phyloP scores from a whole-genome alignment of 2,329 filamentous ascomycete genomes.

The Phialophora chinensis region DNA sequence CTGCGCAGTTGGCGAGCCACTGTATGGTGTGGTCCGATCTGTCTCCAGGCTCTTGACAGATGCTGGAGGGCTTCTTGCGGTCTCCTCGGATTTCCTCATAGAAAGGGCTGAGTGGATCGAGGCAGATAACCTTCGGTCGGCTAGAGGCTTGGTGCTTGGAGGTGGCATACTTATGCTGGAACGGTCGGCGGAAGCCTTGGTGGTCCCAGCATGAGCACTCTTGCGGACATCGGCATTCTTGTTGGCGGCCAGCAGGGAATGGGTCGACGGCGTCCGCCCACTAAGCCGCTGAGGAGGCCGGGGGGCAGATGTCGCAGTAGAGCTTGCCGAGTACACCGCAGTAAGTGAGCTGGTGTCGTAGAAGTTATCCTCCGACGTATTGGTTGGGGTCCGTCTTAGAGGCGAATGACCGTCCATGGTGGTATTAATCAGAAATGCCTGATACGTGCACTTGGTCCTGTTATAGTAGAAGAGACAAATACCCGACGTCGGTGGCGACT shows the following conservation, averaged over 20 bases:
- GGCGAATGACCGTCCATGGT: constrained; percentile 31
- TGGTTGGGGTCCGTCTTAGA: constrained; percentile 31
- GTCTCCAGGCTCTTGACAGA: constrained; percentile 45
- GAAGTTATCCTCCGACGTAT: constrained; percentile 30
- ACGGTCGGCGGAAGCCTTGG: constrained; percentile 63
- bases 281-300: constrained; percentile 13
- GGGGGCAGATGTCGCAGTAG: constrained; percentile 28
- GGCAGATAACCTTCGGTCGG: constrained; percentile 37
- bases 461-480: neutral
- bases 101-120: constrained; percentile 31
- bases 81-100: constrained; percentile 31
- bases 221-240: constrained; percentile 48
- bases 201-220: constrained; percentile 67
- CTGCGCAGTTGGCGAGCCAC: constrained; percentile 30
- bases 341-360: constrained; percentile 28
- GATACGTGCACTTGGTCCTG: neutral
- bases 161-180: constrained; percentile 70
- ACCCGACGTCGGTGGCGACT: neutral
- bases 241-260: constrained; percentile 55
- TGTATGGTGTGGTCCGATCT: constrained; percentile 43
- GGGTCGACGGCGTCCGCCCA: constrained; percentile 37
- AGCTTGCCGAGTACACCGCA: constrained; percentile 28
- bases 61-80: constrained; percentile 35
- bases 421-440: neutral
- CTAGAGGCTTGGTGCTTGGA: constrained; percentile 48